Conservation (phyloP, 2,329 filamentous ascomycete species). For the Fusarium sp. region DNA sequence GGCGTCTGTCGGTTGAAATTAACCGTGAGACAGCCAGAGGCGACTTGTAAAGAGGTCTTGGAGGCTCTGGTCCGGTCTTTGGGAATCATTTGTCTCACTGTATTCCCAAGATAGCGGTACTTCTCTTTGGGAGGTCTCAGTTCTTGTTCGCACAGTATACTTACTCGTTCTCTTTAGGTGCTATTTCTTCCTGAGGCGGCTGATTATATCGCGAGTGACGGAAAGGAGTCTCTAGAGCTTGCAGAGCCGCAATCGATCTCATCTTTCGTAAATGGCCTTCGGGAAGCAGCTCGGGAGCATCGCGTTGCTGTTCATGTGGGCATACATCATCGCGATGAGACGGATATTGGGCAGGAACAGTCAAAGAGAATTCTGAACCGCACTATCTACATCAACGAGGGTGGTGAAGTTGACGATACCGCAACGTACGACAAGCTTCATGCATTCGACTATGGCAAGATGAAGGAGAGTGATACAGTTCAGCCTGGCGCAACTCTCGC, state of each 20-base stretch:
- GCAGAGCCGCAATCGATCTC: constrained; percentile 73
- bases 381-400: constrained; percentile 61
- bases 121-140: constrained; percentile 4
- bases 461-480: constrained; percentile 68
- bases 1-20: constrained; percentile 22
- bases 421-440: constrained; percentile 86
- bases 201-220: constrained; percentile 83
- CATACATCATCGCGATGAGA: constrained; percentile 75
- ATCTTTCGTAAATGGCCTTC: constrained; percentile 81
- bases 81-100: constrained; percentile 5
- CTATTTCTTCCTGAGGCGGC: constrained; percentile 93
- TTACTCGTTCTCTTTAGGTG: constrained; percentile 58
- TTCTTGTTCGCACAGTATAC: constrained; percentile 40
- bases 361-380: constrained; percentile 60
- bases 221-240: constrained; percentile 75
- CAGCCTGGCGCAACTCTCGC: constrained; percentile 73
- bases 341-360: constrained; percentile 43
- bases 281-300: constrained; percentile 71
- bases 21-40: constrained; percentile 35
- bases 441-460: constrained; percentile 77
- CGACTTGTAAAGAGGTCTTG: neutral
- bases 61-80: neutral
- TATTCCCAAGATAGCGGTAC: constrained; percentile 27
- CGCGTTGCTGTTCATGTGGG: constrained; percentile 83
- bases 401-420: constrained; percentile 55